phyloP scores from a whole-genome alignment of 2,329 filamentous ascomycete species.

The Verticillium nubilum region DNA sequence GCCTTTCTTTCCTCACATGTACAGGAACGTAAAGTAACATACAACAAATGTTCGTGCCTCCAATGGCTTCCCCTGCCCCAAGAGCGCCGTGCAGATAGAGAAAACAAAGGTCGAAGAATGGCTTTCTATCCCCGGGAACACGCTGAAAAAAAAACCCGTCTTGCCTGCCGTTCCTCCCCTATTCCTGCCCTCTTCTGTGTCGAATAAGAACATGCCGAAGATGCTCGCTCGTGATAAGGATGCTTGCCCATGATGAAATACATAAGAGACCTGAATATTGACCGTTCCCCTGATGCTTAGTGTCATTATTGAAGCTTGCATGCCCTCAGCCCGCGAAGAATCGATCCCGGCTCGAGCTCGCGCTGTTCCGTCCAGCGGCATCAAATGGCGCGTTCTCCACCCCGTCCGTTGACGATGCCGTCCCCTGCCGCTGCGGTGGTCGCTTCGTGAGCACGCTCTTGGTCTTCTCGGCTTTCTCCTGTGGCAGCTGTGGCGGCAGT shows the following conservation, averaged over 20 bases:
- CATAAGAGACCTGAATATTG: neutral
- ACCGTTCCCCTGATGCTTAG: too few relatives aligned
- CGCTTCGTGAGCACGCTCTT: constrained; percentile 33
- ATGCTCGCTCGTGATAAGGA: neutral
- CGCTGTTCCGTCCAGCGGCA: constrained; percentile 3
- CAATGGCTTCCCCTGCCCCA: neutral
- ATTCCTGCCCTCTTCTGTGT: neutral
- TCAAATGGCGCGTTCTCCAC: constrained; percentile 6
- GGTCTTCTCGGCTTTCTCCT: constrained; percentile 19
- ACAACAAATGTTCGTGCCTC: neutral
- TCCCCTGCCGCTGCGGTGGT: constrained; percentile 23
- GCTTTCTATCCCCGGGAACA: neutral
- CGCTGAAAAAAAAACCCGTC: too few relatives aligned
- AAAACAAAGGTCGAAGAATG: neutral
- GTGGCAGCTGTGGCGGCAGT: constrained; percentile 2
- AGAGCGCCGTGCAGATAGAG: neutral
- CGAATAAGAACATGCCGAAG: neutral
- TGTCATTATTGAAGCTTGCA: neutral
- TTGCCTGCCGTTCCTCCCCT: too few relatives aligned
- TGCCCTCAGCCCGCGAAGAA: constrained; percentile 1
- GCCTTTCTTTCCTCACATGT: too few relatives aligned
- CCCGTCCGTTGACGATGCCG: constrained; percentile 8
- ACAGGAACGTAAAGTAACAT: too few relatives aligned
- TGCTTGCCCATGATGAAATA: neutral
- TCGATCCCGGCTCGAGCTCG: constrained; percentile 6